These are phyloP conservation scores for Lichtheimia ornata DNA, from an alignment of 371 early-diverging fungal genomes.

Conservation along the genomic window DNA sequence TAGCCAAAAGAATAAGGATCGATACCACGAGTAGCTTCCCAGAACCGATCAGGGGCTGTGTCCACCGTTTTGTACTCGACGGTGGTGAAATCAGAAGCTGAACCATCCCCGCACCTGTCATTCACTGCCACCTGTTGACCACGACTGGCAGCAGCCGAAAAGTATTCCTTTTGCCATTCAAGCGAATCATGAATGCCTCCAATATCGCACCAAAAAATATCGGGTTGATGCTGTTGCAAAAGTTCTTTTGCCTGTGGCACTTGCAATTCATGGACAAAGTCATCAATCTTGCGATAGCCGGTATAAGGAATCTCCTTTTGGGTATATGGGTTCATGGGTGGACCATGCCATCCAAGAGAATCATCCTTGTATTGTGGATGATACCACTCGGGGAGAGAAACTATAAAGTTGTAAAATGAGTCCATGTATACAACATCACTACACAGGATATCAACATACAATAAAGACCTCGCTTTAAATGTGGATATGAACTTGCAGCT, in stretches of 20 bases:
- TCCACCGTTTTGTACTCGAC: constrained; percentile 26
- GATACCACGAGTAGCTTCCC: constrained; percentile 46
- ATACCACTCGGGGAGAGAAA: constrained; percentile 47
- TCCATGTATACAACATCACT: no score
- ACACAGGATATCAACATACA: constrained; percentile 23
- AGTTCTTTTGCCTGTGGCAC: constrained; percentile 38
- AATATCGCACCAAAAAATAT: constrained; percentile 47
- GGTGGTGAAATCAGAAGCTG: constrained; percentile 36
- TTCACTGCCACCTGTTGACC: constrained; percentile 26
- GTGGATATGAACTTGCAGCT: constrained; percentile 23
- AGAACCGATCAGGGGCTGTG: constrained; percentile 16
- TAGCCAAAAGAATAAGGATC: constrained; percentile 43
- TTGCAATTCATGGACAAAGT: constrained; percentile 41
- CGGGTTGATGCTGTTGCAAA: constrained; percentile 26
- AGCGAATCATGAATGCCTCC: constrained; percentile 42
- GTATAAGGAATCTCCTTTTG: constrained; percentile 19
- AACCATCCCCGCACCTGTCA: constrained; percentile 35
- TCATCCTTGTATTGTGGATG: constrained; percentile 31
- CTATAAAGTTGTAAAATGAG: constrained; percentile 11
- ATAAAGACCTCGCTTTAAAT: constrained; percentile 38
- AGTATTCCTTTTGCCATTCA: constrained; percentile 32
- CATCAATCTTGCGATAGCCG: constrained; percentile 18
- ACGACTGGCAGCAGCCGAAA: constrained; percentile 16
- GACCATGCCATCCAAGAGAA: constrained; percentile 33
- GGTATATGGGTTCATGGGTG: constrained; percentile 32